Evolutionary conservation across 108 stramenopile species (phyloP), one percentile per base, ranked within the genome.

Genomic region (Chaetoceros tenuissimus): DNA sequence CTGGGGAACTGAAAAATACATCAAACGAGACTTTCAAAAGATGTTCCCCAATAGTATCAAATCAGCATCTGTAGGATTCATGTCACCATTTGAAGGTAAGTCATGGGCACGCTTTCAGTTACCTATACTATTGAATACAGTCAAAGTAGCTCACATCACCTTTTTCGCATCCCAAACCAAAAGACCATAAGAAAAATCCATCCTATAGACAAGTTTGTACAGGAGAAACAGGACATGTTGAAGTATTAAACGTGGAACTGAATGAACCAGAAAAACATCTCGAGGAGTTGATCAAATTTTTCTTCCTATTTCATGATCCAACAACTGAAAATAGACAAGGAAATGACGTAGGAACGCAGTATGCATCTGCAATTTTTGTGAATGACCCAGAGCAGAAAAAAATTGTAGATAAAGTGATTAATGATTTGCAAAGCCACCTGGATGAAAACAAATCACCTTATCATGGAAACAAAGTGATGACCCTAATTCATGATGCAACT

Each of bases 341-440:
- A n/a, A 83, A 86, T 47, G 95, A 96, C 75, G 43, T 51, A 13
- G 95, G 95, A 2, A 79, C 82, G 2, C 95, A 96, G 60, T 96
- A 96, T 62, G 76, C 81, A 24, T 71, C 70, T 25, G 80, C 54
- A 10, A 77, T 96, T 18, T 96, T 89, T 74, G 62, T 31, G 34
- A 59, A 73, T 47, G 81, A 76, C 24, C 69, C 70, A 22, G 71
- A 78, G 34, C 87, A 92, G 67, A 26, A 18, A 20, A 34, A 58
- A 44, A 81, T 80, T 63, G 85, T 83, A 23, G 49, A 75, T 40
- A 74, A 67, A 57, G 76, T 83, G 59, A 80, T 63, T 57, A 58
- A 43, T 10, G 80, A 87, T 26, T 60, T 84, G n/a, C 82, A 82
- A 57, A 22, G 3, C 0, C 24, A 51, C 8, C 46, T 79, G 23